These are phyloP conservation scores for Talaromyces sp. DNA, from an alignment of 2,329 filamentous ascomycete genomes.

Conservation along the genomic window DNA sequence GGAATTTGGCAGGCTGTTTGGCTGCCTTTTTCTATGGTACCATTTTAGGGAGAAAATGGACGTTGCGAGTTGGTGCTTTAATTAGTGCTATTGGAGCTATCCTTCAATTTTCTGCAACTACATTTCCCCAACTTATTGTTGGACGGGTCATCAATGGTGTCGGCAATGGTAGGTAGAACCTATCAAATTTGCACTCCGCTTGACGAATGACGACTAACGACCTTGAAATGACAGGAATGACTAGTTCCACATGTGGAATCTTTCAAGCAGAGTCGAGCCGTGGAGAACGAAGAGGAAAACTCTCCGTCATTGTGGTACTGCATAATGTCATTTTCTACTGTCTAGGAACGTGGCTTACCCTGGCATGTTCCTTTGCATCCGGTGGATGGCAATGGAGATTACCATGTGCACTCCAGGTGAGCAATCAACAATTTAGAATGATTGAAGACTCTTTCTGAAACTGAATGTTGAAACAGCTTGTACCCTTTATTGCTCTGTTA, in stretches of 20 bases:
- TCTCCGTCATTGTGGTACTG: slow-evolving; percentile 52
- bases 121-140: slow-evolving; percentile 48
- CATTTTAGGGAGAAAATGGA: slow-evolving; percentile 23
- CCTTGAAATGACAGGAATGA: not conserved
- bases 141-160: slow-evolving; percentile 53
- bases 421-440: slow-evolving; percentile 36
- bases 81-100: not conserved
- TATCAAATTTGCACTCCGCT: slow-evolving; percentile 43
- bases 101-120: slow-evolving; percentile 20
- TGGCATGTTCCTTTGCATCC: slow-evolving; percentile 27
- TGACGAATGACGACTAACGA: not conserved
- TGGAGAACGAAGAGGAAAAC: slow-evolving; percentile 52
- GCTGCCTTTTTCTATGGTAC: slow-evolving; percentile 22
- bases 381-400: slow-evolving; percentile 23
- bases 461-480: not conserved
- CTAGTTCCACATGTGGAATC: not conserved
- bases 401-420: slow-evolving; percentile 46
- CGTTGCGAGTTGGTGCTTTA: slow-evolving; percentile 20
- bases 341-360: slow-evolving; percentile 36
- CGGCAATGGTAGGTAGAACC: slow-evolving; percentile 51
- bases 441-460: not conserved
- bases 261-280: slow-evolving; percentile 37
- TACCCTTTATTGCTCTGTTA: slow-evolving; percentile 44
- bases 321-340: slow-evolving; percentile 24
- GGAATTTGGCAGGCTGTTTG: slow-evolving; percentile 23